Evolutionary conservation across 768 basidiomycete species (phyloP), one percentile per base, ranked within the genome.

Genomic region (Favolaschia claudopus): DNA sequence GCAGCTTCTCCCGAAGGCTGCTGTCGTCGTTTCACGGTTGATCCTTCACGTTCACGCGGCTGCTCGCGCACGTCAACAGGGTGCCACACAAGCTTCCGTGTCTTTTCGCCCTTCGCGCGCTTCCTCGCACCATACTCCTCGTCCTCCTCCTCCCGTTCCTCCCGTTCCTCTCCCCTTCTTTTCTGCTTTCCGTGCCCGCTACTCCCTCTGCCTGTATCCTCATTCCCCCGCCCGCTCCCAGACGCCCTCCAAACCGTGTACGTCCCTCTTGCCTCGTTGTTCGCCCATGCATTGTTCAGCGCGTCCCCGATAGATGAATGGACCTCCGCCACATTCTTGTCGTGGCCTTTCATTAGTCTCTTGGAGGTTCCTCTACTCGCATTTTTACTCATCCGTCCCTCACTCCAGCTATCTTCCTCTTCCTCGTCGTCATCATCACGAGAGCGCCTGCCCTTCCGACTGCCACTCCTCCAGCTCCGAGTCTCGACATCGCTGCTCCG

Each of bases 281-380:
- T 13, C 37, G 48, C 34, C 53, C 47, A 61, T 20, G 60, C 54
- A 3, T 46, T 19, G 27, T 55, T 55, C 17, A 61, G 37, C 43
- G 48, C 60, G 13, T 42, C 60, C 4, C 29, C 54, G 2, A 61
- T 29, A 22, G 48, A 51, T 10, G 1, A 2, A 9, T 51, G 53
- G 48, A 51, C 43, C 28, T 22, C 20, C 20, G 22, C 9, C 58
- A 44, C 43, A 14, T 14, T 31, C 28, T 15, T 22, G 37, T 14
- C 12, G 47, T 15, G 42, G n/a, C 34, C 42, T 10, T 36, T 34
- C 25, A n/a, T n/a, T n/a, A n/a, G n/a, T n/a, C n/a, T n/a, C n/a
- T n/a, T n/a, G n/a, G n/a, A n/a, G n/a, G n/a, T n/a, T n/a, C n/a
- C n/a, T n/a, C 4, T 31, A 32, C 47, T 52, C 38, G 15, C 22